Evolutionary conservation across 2,329 filamentous ascomycete genomes (phyloP).

Genomic region (Verticillium albo-atrum): DNA sequence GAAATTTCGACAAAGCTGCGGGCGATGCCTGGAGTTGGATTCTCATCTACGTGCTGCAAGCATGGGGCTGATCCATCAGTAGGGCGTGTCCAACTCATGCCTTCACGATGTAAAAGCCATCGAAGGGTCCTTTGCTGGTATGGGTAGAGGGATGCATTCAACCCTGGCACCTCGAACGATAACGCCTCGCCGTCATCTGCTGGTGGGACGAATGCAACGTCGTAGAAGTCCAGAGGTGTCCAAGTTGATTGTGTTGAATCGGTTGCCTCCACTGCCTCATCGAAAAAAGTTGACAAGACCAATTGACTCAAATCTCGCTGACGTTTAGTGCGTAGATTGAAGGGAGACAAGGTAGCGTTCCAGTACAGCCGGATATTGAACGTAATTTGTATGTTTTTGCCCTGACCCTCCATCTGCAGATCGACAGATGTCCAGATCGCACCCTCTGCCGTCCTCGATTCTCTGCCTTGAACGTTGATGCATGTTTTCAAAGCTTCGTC

Average conservation of each 20-base stretch:
- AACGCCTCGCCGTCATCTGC: conserved; percentile 31
- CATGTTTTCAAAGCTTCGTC: neutral
- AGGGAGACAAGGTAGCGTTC: conserved; percentile 32
- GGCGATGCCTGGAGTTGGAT: neutral
- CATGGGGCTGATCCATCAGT: conserved; percentile 9
- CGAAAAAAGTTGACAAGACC: conserved; percentile 32
- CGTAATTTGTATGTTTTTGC: conserved; percentile 19
- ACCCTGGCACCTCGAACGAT: conserved; percentile 35
- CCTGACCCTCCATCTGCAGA: conserved; percentile 22
- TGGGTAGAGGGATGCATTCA: conserved; percentile 56
- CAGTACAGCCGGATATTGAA: conserved; percentile 34
- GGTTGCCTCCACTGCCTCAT: conserved; percentile 14
- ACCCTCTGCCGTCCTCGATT: conserved; percentile 12
- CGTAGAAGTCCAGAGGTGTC: conserved; percentile 61
- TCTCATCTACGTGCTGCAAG: conserved; percentile 13
- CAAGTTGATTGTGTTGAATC: conserved; percentile 16
- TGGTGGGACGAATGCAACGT: conserved; percentile 59
- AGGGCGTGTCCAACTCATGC: conserved; percentile 40
- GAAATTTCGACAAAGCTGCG: conserved; percentile 6
- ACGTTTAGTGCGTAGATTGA: conserved; percentile 19
- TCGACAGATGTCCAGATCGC: conserved; percentile 29
- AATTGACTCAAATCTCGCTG: conserved; percentile 27
- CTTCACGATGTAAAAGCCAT: conserved; percentile 67
- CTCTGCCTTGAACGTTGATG: neutral
- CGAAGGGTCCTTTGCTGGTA: conserved; percentile 68